A percentile compares a stretch with the other conserved stretches of the same genome.
phyloP scores from a whole-genome alignment of 1,284 basidiomycete species.

The Singerocomus rubriflavus region DNA sequence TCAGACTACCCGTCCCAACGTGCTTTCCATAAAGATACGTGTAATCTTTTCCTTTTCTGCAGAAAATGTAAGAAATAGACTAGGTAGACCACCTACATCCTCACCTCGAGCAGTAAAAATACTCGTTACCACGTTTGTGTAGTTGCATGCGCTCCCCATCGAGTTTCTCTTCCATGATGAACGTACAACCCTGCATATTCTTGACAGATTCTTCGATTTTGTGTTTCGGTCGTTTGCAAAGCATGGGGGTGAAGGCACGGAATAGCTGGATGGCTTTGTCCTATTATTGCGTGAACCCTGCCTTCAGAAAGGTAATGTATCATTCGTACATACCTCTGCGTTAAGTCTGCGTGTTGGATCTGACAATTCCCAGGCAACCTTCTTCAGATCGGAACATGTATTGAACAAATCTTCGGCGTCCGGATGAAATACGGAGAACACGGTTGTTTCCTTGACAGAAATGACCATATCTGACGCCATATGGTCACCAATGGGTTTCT shows the following conservation, averaged over 20 bases:
- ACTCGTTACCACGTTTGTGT: constrained; percentile 86
- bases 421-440: constrained; percentile 85
- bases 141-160: constrained; percentile 95
- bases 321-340: constrained; percentile 45
- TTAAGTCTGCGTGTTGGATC: constrained; percentile 62
- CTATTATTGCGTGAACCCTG: constrained; percentile 36
- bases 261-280: constrained; percentile 82
- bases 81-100: constrained; percentile 4
- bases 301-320: neutral
- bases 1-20: constrained; percentile 77
- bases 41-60: constrained; percentile 90
- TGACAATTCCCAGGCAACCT: constrained; percentile 81
- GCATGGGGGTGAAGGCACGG: constrained; percentile 86
- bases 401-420: constrained; percentile 91
- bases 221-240: constrained; percentile 82
- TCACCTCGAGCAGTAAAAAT: constrained; percentile 87
- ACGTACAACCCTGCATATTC: constrained; percentile 70
- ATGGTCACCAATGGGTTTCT: neutral
- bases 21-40: constrained; percentile 89
- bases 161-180: constrained; percentile 93
- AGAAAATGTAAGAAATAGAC: constrained; percentile 1
- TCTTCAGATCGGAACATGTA: constrained; percentile 91
- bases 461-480: constrained; percentile 65
- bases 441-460: constrained; percentile 83
- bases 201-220: constrained; percentile 81